Percentiles rank a stretch among this genome's conserved stretches.
phyloP scores from a whole-genome alignment of 768 basidiomycete species.

The Kondoa malvinella region DNA sequence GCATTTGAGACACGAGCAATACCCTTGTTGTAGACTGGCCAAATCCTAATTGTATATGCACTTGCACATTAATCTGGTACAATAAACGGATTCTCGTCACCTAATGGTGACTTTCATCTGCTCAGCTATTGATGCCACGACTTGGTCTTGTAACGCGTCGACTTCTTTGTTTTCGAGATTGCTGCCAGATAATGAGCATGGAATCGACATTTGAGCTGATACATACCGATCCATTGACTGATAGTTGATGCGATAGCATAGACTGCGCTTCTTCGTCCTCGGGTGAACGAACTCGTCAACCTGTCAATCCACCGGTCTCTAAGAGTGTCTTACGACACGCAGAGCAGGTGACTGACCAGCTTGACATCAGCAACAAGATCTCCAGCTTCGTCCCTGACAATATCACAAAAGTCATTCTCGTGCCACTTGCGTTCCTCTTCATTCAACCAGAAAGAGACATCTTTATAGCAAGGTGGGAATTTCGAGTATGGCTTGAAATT shows the following conservation, averaged over 20 bases:
- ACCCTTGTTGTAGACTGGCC: not conserved
- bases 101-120: slow-evolving; percentile 36
- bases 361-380: slow-evolving; percentile 82
- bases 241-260: slow-evolving; percentile 84
- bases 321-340: slow-evolving; percentile 11
- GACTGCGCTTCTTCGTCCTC: slow-evolving; percentile 57
- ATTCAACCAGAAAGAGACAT: slow-evolving; percentile 83
- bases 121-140: slow-evolving; percentile 28
- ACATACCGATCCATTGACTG: slow-evolving; percentile 62
- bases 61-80: not conserved
- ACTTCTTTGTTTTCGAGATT: slow-evolving; percentile 78
- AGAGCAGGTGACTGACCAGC: slow-evolving; percentile 40
- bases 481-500: slow-evolving; percentile 68
- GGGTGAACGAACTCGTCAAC: slow-evolving; percentile 83
- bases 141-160: slow-evolving; percentile 51
- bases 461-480: slow-evolving; percentile 83
- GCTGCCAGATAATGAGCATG: slow-evolving; percentile 33
- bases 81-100: too few relatives aligned
- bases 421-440: slow-evolving; percentile 39
- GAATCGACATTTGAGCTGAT: not conserved
- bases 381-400: slow-evolving; percentile 79
- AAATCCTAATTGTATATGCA: not conserved
- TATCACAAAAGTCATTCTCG: slow-evolving; percentile 93
- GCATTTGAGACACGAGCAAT: too few relatives aligned
- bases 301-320: slow-evolving; percentile 35